These are phyloP conservation scores for Fusarium ambrosium DNA, from an alignment of 2,329 filamentous ascomycete species.

Conservation along the genomic window DNA sequence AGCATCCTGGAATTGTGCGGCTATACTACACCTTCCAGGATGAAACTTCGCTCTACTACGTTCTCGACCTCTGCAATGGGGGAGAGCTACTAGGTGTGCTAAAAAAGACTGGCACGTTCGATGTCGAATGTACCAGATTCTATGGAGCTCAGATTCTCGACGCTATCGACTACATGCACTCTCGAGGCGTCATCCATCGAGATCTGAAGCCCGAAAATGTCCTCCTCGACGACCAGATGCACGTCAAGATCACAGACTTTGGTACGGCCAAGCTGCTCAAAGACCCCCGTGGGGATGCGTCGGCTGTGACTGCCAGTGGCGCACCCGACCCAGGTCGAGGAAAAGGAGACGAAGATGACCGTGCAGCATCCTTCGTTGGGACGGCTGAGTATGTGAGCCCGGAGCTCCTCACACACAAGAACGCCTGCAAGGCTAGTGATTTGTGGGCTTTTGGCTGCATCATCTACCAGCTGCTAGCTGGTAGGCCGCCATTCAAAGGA, in stretches of 20 bases:
- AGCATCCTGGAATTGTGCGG: conserved; percentile 95
- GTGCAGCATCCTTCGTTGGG: conserved; percentile 95
- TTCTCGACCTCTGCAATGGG: conserved; percentile 91
- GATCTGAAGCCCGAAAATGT: conserved; percentile 98
- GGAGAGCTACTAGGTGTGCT: conserved; percentile 93
- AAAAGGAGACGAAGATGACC: conserved; percentile 70
- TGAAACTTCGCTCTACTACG: conserved; percentile 95
- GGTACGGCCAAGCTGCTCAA: conserved; percentile 93
- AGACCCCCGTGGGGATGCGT: conserved; percentile 55
- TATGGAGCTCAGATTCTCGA: conserved; percentile 97
- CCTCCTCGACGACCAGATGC: conserved; percentile 93
- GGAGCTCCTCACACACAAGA: conserved; percentile 96
- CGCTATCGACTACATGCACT: conserved; percentile 98
- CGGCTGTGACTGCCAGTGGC: conserved; percentile 54
- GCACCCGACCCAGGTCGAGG: conserved; percentile 52
- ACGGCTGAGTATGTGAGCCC: conserved; percentile 99
- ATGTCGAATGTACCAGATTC: conserved; percentile 93
- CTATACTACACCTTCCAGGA: conserved; percentile 99
- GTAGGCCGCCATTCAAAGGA: conserved; percentile 96
- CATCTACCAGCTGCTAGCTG: conserved; percentile 94
- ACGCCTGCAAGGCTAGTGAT: conserved; percentile 96
- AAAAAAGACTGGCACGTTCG: conserved; percentile 95
- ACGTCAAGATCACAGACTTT: conserved; percentile 99
- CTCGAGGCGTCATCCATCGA: conserved; percentile 92
- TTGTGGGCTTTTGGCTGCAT: conserved; percentile 99